Evolutionary conservation across 1,284 basidiomycete genomes (phyloP).

Genomic region (Ustilago cynodontis): DNA sequence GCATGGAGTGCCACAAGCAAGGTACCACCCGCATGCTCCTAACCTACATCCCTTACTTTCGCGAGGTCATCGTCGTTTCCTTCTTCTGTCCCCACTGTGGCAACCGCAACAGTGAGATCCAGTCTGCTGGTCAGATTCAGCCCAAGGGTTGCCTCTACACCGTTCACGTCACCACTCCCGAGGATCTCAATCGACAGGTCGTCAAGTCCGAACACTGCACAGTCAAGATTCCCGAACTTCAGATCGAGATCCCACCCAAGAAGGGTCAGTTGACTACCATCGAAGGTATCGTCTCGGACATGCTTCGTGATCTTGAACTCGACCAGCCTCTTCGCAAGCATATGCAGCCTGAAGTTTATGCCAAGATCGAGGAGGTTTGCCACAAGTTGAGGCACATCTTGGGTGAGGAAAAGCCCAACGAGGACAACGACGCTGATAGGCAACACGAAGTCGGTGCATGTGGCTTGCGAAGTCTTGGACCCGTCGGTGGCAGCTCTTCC

Average conservation of each 20-base stretch:
- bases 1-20: conserved; percentile 93
- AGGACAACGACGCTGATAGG: conserved; percentile 53
- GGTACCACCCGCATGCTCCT: conserved; percentile 91
- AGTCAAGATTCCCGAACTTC: conserved; percentile 85
- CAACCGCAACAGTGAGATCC: conserved; percentile 90
- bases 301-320: conserved; percentile 82
- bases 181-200: conserved; percentile 91
- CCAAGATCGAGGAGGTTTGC: conserved; percentile 83
- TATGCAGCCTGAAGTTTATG: conserved; percentile 81
- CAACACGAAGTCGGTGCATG: conserved; percentile 66
- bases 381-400: conserved; percentile 79
- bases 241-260: conserved; percentile 85
- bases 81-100: conserved; percentile 97
- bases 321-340: conserved; percentile 89
- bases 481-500: conserved; percentile 34
- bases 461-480: conserved; percentile 40
- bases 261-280: conserved; percentile 95
- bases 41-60: conserved; percentile 95
- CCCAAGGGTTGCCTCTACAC: conserved; percentile 78
- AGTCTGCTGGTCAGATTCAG: conserved; percentile 88
- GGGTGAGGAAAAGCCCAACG: conserved; percentile 74
- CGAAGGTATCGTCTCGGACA: conserved; percentile 90
- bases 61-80: conserved; percentile 94
- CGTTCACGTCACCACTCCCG: conserved; percentile 78
- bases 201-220: conserved; percentile 89